phyloP scores from a whole-genome alignment of 177 flowering plant genomes.

The Vitis hybrid region DNA sequence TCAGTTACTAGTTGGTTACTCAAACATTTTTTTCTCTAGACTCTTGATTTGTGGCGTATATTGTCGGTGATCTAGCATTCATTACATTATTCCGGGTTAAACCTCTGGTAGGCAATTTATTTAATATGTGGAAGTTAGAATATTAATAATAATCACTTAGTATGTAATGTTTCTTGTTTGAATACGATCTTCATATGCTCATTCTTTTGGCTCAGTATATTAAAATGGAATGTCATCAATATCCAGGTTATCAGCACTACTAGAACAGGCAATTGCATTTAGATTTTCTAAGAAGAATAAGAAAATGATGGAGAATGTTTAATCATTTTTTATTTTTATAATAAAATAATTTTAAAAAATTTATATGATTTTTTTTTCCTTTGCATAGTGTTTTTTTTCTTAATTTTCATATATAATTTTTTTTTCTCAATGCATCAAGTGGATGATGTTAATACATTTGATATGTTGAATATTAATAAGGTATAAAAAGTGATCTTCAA shows the following conservation, averaged over 20 bases:
- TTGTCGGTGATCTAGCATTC: background rate
- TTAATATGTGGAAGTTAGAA: background rate
- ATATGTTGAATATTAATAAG: too few relatives aligned
- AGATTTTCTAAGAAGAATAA: slow-evolving; percentile 29
- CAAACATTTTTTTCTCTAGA: background rate
- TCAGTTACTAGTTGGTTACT: background rate
- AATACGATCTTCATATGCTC: slow-evolving; percentile 1
- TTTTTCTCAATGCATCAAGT: too few relatives aligned
- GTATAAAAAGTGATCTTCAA: too few relatives aligned
- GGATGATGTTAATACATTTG: too few relatives aligned
- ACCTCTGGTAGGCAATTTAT: background rate
- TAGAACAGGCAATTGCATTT: slow-evolving; percentile 94
- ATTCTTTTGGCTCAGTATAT: background rate
- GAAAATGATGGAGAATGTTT: too few relatives aligned
- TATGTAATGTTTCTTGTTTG: background rate
- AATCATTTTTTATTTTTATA: too few relatives aligned
- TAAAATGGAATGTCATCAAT: background rate
- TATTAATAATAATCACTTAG: background rate
- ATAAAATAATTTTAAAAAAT: slow-evolving; percentile 53
- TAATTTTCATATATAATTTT: too few relatives aligned
- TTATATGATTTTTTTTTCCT: background rate
- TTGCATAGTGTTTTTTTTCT: too few relatives aligned
- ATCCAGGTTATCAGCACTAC: slow-evolving; percentile 98
- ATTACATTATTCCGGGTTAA: background rate
- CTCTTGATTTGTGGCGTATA: background rate